phyloP scores from a whole-genome alignment of 2,329 filamentous ascomycete genomes.

The Exophiala alcalophila region DNA sequence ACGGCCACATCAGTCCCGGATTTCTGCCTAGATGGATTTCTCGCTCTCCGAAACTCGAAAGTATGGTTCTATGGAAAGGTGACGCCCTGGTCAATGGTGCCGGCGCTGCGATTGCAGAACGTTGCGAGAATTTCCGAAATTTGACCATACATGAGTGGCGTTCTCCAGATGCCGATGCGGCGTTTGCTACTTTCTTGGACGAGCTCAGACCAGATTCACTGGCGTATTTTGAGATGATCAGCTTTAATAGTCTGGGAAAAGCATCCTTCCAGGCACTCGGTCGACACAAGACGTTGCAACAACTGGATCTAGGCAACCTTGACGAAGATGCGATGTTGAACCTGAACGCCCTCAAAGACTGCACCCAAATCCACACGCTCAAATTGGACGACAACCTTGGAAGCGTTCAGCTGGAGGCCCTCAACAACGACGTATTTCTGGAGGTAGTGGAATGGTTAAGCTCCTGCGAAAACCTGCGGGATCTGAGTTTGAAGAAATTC shows the following conservation, averaged over 20 bases:
- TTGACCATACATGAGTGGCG: slow-evolving; percentile 57
- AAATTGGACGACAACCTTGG: slow-evolving; percentile 48
- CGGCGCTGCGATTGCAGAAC: slow-evolving; percentile 52
- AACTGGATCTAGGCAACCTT: slow-evolving; percentile 51
- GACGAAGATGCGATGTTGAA: slow-evolving; percentile 49
- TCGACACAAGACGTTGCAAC: slow-evolving; percentile 52
- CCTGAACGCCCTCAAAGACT: slow-evolving; percentile 49
- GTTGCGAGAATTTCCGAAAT: slow-evolving; percentile 61
- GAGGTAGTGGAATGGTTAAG: slow-evolving; percentile 55
- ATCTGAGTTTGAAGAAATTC: slow-evolving; percentile 52
- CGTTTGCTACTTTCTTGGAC: slow-evolving; percentile 58
- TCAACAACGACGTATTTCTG: slow-evolving; percentile 52
- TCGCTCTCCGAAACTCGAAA: slow-evolving; percentile 56
- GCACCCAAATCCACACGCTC: slow-evolving; percentile 50
- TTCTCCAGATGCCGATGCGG: slow-evolving; percentile 51
- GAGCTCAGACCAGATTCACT: slow-evolving; percentile 57
- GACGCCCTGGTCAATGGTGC: slow-evolving; percentile 56
- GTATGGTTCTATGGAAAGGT: slow-evolving; percentile 61
- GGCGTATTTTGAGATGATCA: slow-evolving; percentile 57
- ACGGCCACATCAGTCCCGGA: slow-evolving; percentile 42
- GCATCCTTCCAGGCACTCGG: slow-evolving; percentile 54
- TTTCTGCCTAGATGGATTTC: slow-evolving; percentile 55
- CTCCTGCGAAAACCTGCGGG: slow-evolving; percentile 51
- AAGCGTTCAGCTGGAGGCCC: slow-evolving; percentile 48
- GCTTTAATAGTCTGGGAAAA: slow-evolving; percentile 53